Percentiles rank a stretch among this genome's conserved stretches.
phyloP scores from a whole-genome alignment of 164 flowering plant genomes.

The Hamamelis virginiana region DNA sequence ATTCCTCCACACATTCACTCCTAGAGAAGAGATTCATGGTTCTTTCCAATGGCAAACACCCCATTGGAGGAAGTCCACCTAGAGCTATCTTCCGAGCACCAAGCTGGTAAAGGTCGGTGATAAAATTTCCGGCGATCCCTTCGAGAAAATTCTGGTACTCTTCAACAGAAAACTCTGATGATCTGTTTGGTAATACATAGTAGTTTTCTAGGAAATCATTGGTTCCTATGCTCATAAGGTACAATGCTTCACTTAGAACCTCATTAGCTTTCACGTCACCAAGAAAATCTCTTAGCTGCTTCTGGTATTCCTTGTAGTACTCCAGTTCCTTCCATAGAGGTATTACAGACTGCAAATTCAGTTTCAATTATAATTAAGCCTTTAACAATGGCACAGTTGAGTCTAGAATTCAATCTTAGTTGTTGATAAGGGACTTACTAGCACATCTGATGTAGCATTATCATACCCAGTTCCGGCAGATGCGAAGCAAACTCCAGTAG shows the following conservation, averaged over 20 bases:
- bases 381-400: neutral
- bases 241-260: constrained; percentile 41
- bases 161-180: constrained; percentile 26
- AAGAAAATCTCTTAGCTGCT: constrained; percentile 30
- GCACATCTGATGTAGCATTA: constrained; percentile 55
- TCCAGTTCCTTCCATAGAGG: constrained; percentile 67
- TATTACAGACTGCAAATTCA: constrained; percentile 51
- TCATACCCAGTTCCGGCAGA: too few species aligned
- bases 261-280: constrained; percentile 40
- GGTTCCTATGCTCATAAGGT: too few species aligned
- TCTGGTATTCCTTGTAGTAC: constrained; percentile 62
- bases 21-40: constrained; percentile 26
- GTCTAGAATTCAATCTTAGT: neutral
- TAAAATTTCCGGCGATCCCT: constrained; percentile 35
- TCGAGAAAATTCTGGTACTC: constrained; percentile 40
- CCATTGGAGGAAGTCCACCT: too few species aligned
- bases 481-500: constrained; percentile 70
- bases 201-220: constrained; percentile 73
- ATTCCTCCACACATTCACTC: constrained; percentile 38
- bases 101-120: constrained; percentile 31
- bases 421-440: constrained; percentile 39
- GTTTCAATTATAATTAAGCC: neutral
- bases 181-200: constrained; percentile 27
- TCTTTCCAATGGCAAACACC: constrained; percentile 67
- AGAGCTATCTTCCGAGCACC: constrained; percentile 54